Evolutionary conservation across 2,329 filamentous ascomycete species (phyloP).

Genomic region (Diaporthe helianthi): DNA sequence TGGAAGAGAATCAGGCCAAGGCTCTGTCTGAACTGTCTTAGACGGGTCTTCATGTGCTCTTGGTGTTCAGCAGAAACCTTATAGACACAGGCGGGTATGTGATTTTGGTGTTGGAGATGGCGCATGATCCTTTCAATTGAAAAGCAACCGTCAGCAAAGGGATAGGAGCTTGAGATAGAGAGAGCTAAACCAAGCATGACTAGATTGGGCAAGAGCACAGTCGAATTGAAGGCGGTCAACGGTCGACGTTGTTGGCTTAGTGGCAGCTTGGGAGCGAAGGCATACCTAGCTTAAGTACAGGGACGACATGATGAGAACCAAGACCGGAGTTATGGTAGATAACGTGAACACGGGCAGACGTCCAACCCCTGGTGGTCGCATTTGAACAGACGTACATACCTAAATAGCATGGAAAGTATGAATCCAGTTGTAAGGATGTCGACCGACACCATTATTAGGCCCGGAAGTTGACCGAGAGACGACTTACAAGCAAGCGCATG

Average conservation of each 20-base stretch:
- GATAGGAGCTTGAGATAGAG: background rate
- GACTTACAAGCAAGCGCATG: background rate
- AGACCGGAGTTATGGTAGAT: background rate
- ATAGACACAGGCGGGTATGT: slow-evolving; percentile 8
- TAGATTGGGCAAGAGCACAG: background rate
- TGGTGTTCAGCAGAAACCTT: background rate
- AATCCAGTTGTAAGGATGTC: background rate
- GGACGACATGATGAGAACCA: background rate
- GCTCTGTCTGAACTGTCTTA: slow-evolving; percentile 54
- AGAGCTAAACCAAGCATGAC: background rate
- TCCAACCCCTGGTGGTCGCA: background rate
- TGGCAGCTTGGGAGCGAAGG: background rate
- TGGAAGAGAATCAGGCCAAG: slow-evolving; percentile 62
- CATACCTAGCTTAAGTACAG: too few species aligned
- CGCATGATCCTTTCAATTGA: background rate
- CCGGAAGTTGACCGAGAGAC: slow-evolving; percentile 34
- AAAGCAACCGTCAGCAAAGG: slow-evolving; percentile 9
- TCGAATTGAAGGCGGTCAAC: background rate
- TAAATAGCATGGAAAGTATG: background rate
- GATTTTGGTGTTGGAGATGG: slow-evolving; percentile 7
- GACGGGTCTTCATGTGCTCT: slow-evolving; percentile 1
- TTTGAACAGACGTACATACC: slow-evolving; percentile 2
- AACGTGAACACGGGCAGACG: background rate
- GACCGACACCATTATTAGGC: background rate
- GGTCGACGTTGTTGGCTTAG: background rate